phyloP scores from a whole-genome alignment of 2,329 filamentous ascomycete genomes.

The Aspergillus sp. region DNA sequence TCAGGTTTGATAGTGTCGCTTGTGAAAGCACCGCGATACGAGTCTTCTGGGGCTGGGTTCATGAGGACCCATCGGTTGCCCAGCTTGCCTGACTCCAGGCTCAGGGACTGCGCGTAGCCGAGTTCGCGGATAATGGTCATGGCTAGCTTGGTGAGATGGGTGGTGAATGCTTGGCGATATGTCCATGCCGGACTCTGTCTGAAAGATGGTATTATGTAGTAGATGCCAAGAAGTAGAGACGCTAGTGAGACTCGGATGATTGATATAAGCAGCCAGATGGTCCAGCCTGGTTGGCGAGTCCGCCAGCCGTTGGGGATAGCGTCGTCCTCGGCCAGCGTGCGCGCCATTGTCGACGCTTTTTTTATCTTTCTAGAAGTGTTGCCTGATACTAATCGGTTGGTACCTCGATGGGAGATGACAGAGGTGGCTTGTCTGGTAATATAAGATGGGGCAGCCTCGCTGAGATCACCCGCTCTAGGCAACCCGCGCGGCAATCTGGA shows the following conservation, averaged over 20 bases:
- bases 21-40: not conserved
- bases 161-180: slow-evolving; percentile 1
- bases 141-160: not conserved
- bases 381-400: too few relatives aligned
- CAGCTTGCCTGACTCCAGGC: not conserved
- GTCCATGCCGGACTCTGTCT: not conserved
- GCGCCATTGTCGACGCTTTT: not conserved
- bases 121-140: not conserved
- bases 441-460: not conserved
- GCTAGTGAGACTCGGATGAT: not conserved
- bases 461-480: not conserved
- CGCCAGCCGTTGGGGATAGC: slow-evolving; percentile 5
- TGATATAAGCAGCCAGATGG: not conserved
- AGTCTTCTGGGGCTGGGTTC: not conserved
- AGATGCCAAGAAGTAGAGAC: not conserved
- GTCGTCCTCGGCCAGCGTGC: not conserved
- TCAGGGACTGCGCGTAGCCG: slow-evolving; percentile 4
- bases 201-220: not conserved
- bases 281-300: not conserved
- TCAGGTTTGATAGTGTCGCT: not conserved
- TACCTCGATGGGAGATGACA: too few relatives aligned
- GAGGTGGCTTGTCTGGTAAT: not conserved
- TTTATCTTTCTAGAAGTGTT: too few relatives aligned
- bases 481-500: not conserved
- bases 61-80: not conserved